Evolutionary conservation across 129 eudicot genomes (phyloP).

Genomic region (Tagetes patula): DNA sequence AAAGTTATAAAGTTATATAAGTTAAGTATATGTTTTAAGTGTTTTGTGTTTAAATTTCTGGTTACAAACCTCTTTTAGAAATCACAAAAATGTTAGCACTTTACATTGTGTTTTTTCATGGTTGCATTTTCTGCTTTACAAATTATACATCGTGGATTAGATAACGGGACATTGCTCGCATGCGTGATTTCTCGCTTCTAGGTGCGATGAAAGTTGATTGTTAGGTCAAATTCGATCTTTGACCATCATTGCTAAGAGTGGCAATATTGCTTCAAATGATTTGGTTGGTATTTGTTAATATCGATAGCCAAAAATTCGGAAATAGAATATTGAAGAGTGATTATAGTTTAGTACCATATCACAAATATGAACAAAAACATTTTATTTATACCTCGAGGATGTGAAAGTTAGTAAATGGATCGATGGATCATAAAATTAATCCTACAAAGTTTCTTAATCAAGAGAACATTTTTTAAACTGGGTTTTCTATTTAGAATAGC

Average conservation of each 20-base stretch:
- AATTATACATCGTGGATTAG: slow-evolving; percentile 5
- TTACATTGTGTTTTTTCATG: slow-evolving; percentile 5
- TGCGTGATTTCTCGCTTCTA: not conserved
- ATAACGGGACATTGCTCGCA: not conserved
- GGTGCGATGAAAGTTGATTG: not conserved
- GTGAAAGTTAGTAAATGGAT: too few species aligned
- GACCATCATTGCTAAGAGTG: not conserved
- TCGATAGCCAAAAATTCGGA: too few species aligned
- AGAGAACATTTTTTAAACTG: too few species aligned
- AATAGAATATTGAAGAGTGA: too few species aligned
- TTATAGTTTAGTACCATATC: too few species aligned
- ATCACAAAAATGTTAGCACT: slow-evolving; percentile 26
- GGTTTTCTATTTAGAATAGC: too few species aligned
- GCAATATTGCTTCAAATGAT: not conserved
- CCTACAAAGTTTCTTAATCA: too few species aligned
- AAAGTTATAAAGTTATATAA: slow-evolving; percentile 22
- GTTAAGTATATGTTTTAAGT: slow-evolving; percentile 10
- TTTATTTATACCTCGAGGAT: too few species aligned
- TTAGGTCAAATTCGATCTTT: too few species aligned
- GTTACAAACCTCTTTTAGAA: slow-evolving; percentile 22
- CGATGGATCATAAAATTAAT: too few species aligned
- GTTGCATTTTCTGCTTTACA: slow-evolving; percentile 7
- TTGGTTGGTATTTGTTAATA: too few species aligned
- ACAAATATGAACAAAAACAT: too few species aligned
- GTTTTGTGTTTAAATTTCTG: slow-evolving; percentile 13